Evolutionary conservation across 441 rosid species (phyloP), one percentile per base, ranked within the genome.

Genomic region (Pelargonium fulgidum): DNA sequence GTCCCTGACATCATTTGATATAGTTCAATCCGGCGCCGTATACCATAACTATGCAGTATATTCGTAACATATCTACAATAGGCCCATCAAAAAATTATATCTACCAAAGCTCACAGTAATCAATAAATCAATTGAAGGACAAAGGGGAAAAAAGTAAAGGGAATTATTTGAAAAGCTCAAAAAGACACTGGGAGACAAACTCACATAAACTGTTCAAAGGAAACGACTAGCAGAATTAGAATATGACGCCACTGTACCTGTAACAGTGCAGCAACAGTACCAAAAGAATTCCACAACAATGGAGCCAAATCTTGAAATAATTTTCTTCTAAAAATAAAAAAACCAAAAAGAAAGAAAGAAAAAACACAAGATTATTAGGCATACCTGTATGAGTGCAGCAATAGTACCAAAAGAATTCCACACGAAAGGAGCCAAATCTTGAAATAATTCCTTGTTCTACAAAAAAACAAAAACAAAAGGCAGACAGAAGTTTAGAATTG

Each of bases 281-380:
- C 89, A 82, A 80, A 80, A 71, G 92, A 89, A 82, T 86, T 85
- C 97, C 96, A 89, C 86, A 91, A 77, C 59, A 89, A 81, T 66
- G 95, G 93, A 65, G 93, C 93, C 85, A 91, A 78, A 89, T 89
- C 93, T 81, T 89, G 97, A 84, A 89, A 89, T 62, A 89, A 75
- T 76, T 83, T 93, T 84, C 86, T 86, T 89, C 93, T 87, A 70
- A 81, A 86, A 70, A 7, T 64, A 74, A 62, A 76, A 22, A 22
- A 22, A 22, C 24, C 24, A 22, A 22, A 22, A 22, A 22, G 1
- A 1, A 22, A 22, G 1, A 1, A 1, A 1, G 1, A 77, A 70
- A 52, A 78, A 80, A 74, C 80, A 78, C 44, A 78, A 64, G 79
- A 63, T 71, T 68, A 69, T 78, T 75, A 80, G 76, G 76, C 77